A percentile compares a stretch with the other conserved stretches of the same genome.
Evolutionary conservation across 139 green algal species (phyloP).

Genomic region (Eudorina sp.): DNA sequence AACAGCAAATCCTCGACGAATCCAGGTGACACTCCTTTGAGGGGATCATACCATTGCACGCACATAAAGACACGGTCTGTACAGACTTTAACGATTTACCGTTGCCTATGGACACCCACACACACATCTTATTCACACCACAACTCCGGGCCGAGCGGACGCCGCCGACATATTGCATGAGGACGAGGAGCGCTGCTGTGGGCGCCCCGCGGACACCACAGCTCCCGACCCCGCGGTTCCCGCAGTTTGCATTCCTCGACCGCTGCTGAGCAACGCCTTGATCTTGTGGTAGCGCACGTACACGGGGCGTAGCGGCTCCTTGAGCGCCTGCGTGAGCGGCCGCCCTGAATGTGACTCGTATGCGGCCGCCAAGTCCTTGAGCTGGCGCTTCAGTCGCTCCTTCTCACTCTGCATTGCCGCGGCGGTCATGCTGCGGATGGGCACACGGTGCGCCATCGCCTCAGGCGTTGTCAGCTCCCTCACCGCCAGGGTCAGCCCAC

Average conservation of each 20-base stretch:
- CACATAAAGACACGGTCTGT: too few species aligned
- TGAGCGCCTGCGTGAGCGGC: conserved; percentile 9
- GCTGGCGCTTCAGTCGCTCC: conserved; percentile 47
- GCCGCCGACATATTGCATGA: not conserved
- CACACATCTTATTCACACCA: not conserved
- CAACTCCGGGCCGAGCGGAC: not conserved
- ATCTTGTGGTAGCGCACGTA: conserved; percentile 50
- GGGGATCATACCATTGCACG: too few species aligned
- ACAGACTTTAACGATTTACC: too few species aligned
- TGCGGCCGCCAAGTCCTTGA: conserved; percentile 33
- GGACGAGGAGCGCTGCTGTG: not conserved
- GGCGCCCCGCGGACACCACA: not conserved
- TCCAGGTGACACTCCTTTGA: too few species aligned
- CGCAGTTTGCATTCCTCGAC: too few species aligned
- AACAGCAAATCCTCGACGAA: too few species aligned
- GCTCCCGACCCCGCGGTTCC: not conserved
- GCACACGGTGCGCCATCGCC: conserved; percentile 5
- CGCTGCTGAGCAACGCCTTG: conserved; percentile 30
- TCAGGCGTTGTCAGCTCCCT: conserved; percentile 1
- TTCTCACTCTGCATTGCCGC: conserved; percentile 4
- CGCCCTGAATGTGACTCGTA: not conserved
- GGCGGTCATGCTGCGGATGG: not conserved
- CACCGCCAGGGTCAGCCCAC: not conserved
- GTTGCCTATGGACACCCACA: too few species aligned
- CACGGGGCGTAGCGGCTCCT: conserved; percentile 37